Evolutionary conservation across 768 basidiomycete species (phyloP).

Genomic region (Termitomyces sp.): DNA sequence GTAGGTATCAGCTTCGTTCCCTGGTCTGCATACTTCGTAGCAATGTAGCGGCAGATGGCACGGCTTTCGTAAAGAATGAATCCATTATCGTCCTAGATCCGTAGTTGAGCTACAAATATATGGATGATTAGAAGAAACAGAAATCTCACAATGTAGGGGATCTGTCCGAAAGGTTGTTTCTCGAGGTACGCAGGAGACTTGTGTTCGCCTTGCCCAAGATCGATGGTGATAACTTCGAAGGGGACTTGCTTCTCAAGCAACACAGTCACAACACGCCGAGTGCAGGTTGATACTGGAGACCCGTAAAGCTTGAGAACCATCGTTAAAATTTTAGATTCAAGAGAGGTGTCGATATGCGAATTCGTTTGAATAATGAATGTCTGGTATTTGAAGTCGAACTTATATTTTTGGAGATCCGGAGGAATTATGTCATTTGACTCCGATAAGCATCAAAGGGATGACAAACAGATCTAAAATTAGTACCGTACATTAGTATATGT

Average conservation of each 20-base stretch:
- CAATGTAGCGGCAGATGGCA: conserved; percentile 50
- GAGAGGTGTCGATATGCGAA: not conserved
- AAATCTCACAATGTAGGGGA: conserved; percentile 24
- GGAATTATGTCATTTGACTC: not conserved
- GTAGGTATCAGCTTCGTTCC: conserved; percentile 50
- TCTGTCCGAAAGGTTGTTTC: conserved; percentile 53
- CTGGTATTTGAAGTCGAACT: not conserved
- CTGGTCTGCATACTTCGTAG: conserved; percentile 42
- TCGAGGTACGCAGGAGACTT: conserved; percentile 31
- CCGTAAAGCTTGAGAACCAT: conserved; percentile 49
- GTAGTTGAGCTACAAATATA: not conserved
- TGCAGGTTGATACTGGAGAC: conserved; percentile 39
- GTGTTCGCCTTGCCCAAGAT: conserved; percentile 36
- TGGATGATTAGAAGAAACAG: conserved; percentile 7
- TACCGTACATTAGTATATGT: no score
- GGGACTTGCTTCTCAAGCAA: conserved; percentile 45
- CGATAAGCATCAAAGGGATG: not conserved
- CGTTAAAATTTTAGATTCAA: not conserved
- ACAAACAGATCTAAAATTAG: no score
- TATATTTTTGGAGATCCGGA: not conserved
- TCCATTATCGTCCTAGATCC: conserved; percentile 17
- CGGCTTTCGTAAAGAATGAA: conserved; percentile 37
- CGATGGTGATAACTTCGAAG: conserved; percentile 41
- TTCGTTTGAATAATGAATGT: not conserved
- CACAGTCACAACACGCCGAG: conserved; percentile 38